These are phyloP conservation scores for Vaccinium corymbosum DNA, from an alignment of 148 eudicot genomes.

Conservation along the genomic window DNA sequence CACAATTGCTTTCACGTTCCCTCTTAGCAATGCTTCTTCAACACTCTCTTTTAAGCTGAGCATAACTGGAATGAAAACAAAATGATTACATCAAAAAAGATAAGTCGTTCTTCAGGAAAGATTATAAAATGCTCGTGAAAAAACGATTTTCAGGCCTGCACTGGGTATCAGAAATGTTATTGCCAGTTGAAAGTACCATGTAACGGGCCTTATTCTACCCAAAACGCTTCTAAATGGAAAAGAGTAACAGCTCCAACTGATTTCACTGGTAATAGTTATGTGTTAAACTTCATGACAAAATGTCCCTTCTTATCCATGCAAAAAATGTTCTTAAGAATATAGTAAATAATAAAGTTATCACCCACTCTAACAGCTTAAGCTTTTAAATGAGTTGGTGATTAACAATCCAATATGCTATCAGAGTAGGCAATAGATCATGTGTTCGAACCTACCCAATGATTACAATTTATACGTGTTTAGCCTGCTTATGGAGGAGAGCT, in stretches of 20 bases:
- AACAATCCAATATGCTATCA: too few relatives aligned
- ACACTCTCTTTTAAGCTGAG: constrained; percentile 24
- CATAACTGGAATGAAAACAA: constrained; percentile 12
- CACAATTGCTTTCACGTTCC: constrained; percentile 31
- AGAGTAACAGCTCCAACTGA: background rate
- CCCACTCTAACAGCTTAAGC: too few relatives aligned
- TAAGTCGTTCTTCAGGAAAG: background rate
- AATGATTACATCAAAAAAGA: background rate
- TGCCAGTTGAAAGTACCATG: background rate
- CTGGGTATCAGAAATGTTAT: background rate
- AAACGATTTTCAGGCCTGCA: background rate
- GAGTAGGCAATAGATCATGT: too few relatives aligned
- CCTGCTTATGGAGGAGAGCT: too few relatives aligned
- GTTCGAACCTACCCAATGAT: too few relatives aligned
- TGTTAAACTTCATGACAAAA: background rate
- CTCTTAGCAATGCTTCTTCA: constrained; percentile 25
- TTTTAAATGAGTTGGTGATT: too few relatives aligned
- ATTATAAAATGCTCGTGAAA: background rate
- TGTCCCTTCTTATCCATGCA: background rate
- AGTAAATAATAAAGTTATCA: too few relatives aligned
- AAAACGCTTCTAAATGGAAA: background rate
- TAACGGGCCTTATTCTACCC: background rate
- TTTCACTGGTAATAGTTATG: background rate
- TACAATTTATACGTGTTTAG: too few relatives aligned
- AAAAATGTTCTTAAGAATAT: background rate